phyloP scores from a whole-genome alignment of 306 rosid species.

The Corylus americana region DNA sequence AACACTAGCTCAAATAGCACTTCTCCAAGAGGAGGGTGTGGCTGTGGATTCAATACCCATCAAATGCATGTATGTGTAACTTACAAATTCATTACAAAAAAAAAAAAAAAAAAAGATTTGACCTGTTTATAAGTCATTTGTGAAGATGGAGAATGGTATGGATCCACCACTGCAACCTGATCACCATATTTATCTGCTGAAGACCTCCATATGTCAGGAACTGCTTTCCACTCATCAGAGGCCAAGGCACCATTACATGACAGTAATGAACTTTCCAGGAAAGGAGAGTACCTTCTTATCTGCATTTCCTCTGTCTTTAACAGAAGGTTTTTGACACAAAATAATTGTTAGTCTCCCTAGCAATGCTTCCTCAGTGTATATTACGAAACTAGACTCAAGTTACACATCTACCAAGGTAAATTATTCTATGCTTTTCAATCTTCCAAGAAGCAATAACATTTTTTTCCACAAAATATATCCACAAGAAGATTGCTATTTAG shows the following conservation, averaged over 20 bases:
- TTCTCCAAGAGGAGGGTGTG: not conserved
- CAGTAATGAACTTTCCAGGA: slow-evolving; percentile 67
- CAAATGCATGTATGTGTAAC: not conserved
- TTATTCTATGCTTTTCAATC: not conserved
- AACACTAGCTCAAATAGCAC: not conserved
- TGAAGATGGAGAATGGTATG: slow-evolving; percentile 85
- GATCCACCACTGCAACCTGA: slow-evolving; percentile 68
- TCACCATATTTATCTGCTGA: slow-evolving; percentile 86
- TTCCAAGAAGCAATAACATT: not conserved
- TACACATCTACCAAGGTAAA: not conserved
- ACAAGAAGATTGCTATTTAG: not conserved
- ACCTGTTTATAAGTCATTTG: slow-evolving; percentile 78
- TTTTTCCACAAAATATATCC: not conserved
- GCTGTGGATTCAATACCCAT: not conserved
- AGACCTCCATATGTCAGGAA: slow-evolving; percentile 95
- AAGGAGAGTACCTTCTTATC: slow-evolving; percentile 77
- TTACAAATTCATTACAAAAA: not conserved
- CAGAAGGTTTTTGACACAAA: slow-evolving; percentile 6
- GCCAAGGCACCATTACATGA: slow-evolving; percentile 38
- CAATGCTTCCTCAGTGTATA: not conserved
- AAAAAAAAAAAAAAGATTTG: not conserved
- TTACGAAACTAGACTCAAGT: not conserved
- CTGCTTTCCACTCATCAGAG: slow-evolving; percentile 77
- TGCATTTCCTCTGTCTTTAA: slow-evolving; percentile 48
- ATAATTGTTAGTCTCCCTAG: slow-evolving; percentile 7